Conservation (phyloP, 148 eudicot species). For the Vaccinium macrocarpon region DNA sequence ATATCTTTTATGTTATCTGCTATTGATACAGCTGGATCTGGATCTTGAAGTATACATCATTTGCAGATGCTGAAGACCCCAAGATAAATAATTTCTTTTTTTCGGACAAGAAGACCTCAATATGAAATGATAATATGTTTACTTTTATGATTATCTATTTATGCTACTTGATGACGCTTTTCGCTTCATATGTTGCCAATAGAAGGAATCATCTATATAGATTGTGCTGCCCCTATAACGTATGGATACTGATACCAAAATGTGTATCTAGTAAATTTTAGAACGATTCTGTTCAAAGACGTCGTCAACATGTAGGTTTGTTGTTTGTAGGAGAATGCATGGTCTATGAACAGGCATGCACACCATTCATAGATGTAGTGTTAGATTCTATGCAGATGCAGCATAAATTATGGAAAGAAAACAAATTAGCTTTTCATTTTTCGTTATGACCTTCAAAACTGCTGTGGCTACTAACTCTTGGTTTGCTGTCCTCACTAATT, state of each 20-base stretch:
- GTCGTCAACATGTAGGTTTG: neutral
- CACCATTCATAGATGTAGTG: neutral
- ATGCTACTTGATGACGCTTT: neutral
- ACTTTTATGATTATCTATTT: neutral
- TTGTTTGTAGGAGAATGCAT: neutral
- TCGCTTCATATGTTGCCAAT: neutral
- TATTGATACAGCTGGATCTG: neutral
- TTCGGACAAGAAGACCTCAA: neutral
- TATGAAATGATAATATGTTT: neutral
- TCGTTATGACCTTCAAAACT: neutral
- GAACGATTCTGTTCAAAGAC: neutral
- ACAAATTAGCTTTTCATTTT: neutral
- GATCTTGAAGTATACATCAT: neutral
- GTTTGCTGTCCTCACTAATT: slow-evolving; percentile 11
- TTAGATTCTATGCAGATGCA: neutral
- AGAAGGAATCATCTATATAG: neutral
- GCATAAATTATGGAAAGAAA: neutral
- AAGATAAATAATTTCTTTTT: neutral
- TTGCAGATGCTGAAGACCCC: neutral
- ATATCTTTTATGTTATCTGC: neutral
- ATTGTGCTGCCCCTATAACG: neutral
- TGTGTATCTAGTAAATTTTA: neutral
- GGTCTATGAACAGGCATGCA: neutral
- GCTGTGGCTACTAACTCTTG: neutral
- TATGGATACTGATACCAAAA: neutral